Evolutionary conservation across 2,329 filamentous ascomycete species (phyloP).

Genomic region (Colletotrichum cordylinicola): DNA sequence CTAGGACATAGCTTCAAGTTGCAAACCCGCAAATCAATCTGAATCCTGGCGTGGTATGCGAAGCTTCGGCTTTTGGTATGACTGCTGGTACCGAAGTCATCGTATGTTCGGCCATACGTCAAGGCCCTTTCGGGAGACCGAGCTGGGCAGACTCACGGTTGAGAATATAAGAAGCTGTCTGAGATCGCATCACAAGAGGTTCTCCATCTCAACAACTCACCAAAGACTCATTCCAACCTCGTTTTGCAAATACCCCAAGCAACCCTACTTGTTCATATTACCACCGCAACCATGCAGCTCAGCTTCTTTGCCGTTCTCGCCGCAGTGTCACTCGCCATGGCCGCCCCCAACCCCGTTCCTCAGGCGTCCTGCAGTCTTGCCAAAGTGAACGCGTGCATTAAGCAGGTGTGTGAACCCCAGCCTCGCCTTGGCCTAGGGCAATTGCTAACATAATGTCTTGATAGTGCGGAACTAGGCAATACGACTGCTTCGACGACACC

Average conservation of each 20-base stretch:
- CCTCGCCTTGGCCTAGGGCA: background rate
- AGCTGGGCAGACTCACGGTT: background rate
- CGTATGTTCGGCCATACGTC: background rate
- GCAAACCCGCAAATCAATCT: background rate
- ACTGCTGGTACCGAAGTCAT: background rate
- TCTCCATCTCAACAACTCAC: background rate
- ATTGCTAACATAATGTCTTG: background rate
- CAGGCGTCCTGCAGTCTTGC: background rate
- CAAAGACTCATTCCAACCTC: background rate
- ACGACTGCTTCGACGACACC: background rate
- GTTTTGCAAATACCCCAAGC: no score
- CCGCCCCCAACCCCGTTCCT: background rate
- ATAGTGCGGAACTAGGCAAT: background rate
- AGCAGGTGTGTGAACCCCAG: background rate
- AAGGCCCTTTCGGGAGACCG: background rate
- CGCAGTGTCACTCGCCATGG: background rate
- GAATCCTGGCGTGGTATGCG: background rate
- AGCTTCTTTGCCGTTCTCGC: background rate
- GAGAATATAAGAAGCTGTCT: background rate
- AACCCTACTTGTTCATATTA: background rate
- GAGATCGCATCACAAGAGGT: background rate
- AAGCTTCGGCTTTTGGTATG: background rate
- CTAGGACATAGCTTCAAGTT: background rate
- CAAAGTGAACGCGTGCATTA: background rate
- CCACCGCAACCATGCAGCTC: background rate